Percentiles rank a stretch among this genome's conserved stretches.
Conservation (phyloP, 495 filamentous ascomycete genomes). For the Penicillium pulvis region DNA sequence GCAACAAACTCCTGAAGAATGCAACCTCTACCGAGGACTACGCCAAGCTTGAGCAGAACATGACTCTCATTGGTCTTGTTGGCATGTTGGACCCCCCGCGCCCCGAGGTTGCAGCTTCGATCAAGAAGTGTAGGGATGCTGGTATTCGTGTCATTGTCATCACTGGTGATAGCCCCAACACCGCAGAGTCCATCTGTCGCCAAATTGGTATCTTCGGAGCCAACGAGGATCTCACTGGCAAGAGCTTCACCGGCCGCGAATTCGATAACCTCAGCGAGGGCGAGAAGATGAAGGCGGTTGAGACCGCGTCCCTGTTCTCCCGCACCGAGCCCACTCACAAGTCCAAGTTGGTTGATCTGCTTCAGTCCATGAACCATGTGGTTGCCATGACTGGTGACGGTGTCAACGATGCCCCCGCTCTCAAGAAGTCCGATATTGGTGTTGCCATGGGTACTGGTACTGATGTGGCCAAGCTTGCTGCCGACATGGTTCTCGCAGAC, state of each 20-base stretch:
- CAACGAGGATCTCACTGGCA: slow-evolving; percentile 80
- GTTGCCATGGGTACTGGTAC: slow-evolving; percentile 99
- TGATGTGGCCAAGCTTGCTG: slow-evolving; percentile 93
- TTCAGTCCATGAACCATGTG: slow-evolving; percentile 90
- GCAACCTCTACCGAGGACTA: slow-evolving; percentile 87
- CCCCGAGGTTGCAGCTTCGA: slow-evolving; percentile 85
- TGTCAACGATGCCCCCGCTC: slow-evolving; percentile 96
- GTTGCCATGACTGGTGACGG: slow-evolving; percentile 99
- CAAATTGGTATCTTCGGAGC: slow-evolving; percentile 91
- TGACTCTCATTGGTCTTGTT: slow-evolving; percentile 91
- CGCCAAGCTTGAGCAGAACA: slow-evolving; percentile 80
- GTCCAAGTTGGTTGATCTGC: slow-evolving; percentile 91
- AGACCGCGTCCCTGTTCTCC: slow-evolving; percentile 90
- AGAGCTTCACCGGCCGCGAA: slow-evolving; percentile 93
- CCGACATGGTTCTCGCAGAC: slow-evolving; percentile 98
- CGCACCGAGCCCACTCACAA: slow-evolving; percentile 95
- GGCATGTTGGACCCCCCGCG: slow-evolving; percentile 98
- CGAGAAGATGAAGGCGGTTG: slow-evolving; percentile 81
- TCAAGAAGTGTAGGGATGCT: slow-evolving; percentile 84
- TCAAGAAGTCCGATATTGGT: slow-evolving; percentile 99
- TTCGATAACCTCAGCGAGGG: slow-evolving; percentile 82
- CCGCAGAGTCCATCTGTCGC: slow-evolving; percentile 95
- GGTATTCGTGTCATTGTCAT: slow-evolving; percentile 98
- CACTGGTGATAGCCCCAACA: slow-evolving; percentile 96
- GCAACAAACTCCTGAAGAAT: slow-evolving; percentile 66